A percentile compares a stretch with the other conserved stretches of the same genome.
Conservation (phyloP, 495 filamentous ascomycete genomes). For the Penicillium steckii region DNA sequence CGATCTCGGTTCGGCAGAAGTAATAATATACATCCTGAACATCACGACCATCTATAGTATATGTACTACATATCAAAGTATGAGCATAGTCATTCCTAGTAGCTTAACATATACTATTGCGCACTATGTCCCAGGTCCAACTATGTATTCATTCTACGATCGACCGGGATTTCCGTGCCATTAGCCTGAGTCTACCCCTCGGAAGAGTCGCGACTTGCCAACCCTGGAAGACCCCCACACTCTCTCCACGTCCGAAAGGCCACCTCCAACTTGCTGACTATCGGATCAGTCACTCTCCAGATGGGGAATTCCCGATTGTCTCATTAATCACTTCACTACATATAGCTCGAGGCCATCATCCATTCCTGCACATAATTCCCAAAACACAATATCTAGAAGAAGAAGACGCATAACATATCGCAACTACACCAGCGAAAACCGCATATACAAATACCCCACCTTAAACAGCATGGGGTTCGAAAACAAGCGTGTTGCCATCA, state of each 20-base stretch:
- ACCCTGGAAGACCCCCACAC: slow-evolving; percentile 15
- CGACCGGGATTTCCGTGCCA: slow-evolving; percentile 12
- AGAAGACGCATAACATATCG: no score
- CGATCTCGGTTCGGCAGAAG: neutral
- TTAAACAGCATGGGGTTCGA: slow-evolving; percentile 27
- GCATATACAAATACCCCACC: neutral
- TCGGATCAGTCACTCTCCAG: slow-evolving; percentile 20
- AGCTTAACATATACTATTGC: neutral
- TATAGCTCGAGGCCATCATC: slow-evolving; percentile 6
- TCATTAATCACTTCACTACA: slow-evolving; percentile 5
- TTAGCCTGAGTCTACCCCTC: no score
- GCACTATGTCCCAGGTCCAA: no score
- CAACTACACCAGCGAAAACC: no score
- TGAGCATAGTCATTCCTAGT: no score
- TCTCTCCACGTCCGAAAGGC: slow-evolving; percentile 24
- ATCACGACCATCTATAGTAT: neutral
- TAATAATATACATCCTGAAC: neutral
- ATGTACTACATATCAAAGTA: no score
- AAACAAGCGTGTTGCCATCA: slow-evolving; percentile 47
- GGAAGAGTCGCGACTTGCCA: slow-evolving; percentile 5
- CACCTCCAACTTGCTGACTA: slow-evolving; percentile 8
- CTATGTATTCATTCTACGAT: neutral
- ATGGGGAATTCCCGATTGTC: slow-evolving; percentile 12
- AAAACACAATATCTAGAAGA: neutral
- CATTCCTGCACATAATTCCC: neutral